Evolutionary conservation across 2,329 filamentous ascomycete species (phyloP).

Genomic region (Fusarium armeniacum): DNA sequence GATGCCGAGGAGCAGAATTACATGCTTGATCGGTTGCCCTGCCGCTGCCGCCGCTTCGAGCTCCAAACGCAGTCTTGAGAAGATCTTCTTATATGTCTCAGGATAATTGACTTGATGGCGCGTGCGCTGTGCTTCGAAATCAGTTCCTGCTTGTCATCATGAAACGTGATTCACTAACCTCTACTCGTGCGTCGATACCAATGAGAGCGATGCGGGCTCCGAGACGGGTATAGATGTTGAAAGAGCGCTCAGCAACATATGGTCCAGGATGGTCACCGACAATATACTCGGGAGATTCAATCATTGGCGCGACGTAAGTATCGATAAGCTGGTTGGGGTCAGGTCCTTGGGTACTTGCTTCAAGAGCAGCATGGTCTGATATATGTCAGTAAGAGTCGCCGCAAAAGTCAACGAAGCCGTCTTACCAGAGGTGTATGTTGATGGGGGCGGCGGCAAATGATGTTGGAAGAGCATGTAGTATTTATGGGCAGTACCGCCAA

Average conservation of each 20-base stretch:
- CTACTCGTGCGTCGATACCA: constrained; percentile 92
- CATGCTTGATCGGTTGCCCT: constrained; percentile 85
- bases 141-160: constrained; percentile 54
- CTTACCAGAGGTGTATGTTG: constrained; percentile 76
- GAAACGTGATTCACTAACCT: constrained; percentile 62
- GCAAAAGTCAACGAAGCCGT: neutral
- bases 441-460: constrained; percentile 85
- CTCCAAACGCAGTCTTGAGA: constrained; percentile 80
- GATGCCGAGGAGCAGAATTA: constrained; percentile 89
- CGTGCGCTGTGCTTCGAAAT: constrained; percentile 73
- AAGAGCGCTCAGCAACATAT: constrained; percentile 89
- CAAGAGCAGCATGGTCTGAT: constrained; percentile 46
- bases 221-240: constrained; percentile 87
- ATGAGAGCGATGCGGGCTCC: constrained; percentile 87
- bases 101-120: constrained; percentile 95
- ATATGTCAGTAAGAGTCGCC: constrained; percentile 25
- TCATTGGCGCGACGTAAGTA: constrained; percentile 75
- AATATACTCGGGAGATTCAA: constrained; percentile 79
- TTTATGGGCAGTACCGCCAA: constrained; percentile 94
- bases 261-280: constrained; percentile 83
- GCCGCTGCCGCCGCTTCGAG: constrained; percentile 75
- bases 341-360: constrained; percentile 62
- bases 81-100: constrained; percentile 88
- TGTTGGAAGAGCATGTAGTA: constrained; percentile 99
- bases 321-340: constrained; percentile 81